Evolutionary conservation across 352 stramenopile genomes (phyloP).

Genomic region (Hyphochytrium catenoides): DNA sequence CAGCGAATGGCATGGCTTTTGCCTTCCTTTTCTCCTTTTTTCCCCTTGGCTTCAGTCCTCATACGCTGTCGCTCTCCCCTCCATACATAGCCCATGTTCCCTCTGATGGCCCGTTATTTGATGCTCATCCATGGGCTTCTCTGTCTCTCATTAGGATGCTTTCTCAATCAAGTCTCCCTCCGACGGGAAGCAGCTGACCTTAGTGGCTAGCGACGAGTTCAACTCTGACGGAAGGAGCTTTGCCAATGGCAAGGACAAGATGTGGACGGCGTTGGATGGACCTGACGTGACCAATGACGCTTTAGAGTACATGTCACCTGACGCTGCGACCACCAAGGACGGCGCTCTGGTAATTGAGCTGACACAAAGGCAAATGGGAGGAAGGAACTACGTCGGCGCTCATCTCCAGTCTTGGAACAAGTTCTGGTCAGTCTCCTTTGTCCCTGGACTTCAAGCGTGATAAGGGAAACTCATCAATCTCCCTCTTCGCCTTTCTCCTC

Average conservation of each 20-base stretch:
- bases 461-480: too few relatives aligned
- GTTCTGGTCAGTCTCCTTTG: not conserved
- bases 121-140: too few relatives aligned
- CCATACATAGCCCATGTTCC: too few relatives aligned
- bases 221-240: slow-evolving; percentile 44
- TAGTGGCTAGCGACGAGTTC: slow-evolving; percentile 73
- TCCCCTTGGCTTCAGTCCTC: too few relatives aligned
- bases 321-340: slow-evolving; percentile 23
- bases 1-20: too few relatives aligned
- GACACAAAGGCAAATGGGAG: slow-evolving; percentile 16
- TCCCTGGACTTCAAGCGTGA: slow-evolving; percentile 3
- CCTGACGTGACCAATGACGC: slow-evolving; percentile 63
- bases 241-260: slow-evolving; percentile 52
- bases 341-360: slow-evolving; percentile 16
- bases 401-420: not conserved
- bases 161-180: too few relatives aligned
- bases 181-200: too few relatives aligned
- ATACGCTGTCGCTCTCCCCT: too few relatives aligned
- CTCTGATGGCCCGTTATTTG: too few relatives aligned
- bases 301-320: slow-evolving; percentile 70
- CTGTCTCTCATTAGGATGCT: too few relatives aligned
- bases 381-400: slow-evolving; percentile 15
- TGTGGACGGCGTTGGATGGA: slow-evolving; percentile 76
- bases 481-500: too few relatives aligned
- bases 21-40: too few relatives aligned